Evolutionary conservation across 768 basidiomycete species (phyloP).

Genomic region (Lentinula sp.): DNA sequence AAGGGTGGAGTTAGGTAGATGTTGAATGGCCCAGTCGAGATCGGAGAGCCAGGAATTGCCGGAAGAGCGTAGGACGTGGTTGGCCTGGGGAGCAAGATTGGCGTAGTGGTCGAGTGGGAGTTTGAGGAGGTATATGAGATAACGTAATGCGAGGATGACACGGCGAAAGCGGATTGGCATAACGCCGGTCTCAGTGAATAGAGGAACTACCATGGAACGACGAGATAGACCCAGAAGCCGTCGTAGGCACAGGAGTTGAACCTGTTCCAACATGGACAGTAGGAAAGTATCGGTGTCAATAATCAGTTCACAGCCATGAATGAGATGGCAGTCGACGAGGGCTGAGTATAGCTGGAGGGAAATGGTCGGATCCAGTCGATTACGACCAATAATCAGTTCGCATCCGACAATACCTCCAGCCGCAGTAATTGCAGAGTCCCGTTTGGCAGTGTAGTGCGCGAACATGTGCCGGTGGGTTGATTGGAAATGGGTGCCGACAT

Average conservation of each 20-base stretch:
- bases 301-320: neutral
- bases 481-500: neutral
- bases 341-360: neutral
- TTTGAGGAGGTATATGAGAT: neutral
- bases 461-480: neutral
- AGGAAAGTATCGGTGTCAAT: neutral
- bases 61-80: neutral
- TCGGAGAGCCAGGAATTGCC: neutral
- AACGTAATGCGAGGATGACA: neutral
- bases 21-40: neutral
- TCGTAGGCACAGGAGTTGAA: neutral
- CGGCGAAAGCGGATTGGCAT: neutral
- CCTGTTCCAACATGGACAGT: neutral
- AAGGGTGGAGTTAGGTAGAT: too few species aligned
- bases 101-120: neutral
- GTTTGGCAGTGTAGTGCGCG: neutral
- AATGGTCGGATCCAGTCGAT: neutral
- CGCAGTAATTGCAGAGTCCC: neutral
- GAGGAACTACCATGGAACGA: neutral
- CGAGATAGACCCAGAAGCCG: neutral
- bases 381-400: neutral
- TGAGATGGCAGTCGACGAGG: neutral
- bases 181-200: neutral
- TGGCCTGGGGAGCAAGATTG: neutral
- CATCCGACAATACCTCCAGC: neutral